A percentile compares a stretch with the other conserved stretches of the same genome.
These are phyloP conservation scores for Hypomontagnella monticulosa DNA, from an alignment of 495 filamentous ascomycete genomes.

Conservation along the genomic window DNA sequence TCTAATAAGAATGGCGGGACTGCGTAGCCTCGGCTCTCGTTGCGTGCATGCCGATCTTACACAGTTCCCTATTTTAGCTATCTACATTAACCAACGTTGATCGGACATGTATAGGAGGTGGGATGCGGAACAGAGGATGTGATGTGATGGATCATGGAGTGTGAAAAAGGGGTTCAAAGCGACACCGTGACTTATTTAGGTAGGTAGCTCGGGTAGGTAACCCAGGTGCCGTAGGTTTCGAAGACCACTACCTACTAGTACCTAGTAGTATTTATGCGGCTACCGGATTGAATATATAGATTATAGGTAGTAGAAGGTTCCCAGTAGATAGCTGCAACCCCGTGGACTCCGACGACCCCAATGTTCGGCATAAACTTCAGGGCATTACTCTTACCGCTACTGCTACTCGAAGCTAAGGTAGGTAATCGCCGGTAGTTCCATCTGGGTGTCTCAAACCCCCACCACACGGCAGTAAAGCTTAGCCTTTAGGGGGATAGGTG, in stretches of 20 bases:
- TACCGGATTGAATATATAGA: conserved; percentile 31
- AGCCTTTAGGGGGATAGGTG: conserved; percentile 25
- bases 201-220: not conserved
- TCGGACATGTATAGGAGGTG: too few species aligned
- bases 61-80: too few species aligned
- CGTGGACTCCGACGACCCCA: not conserved
- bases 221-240: too few species aligned
- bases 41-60: too few species aligned
- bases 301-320: conserved; percentile 5
- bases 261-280: conserved; percentile 8
- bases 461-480: conserved; percentile 22
- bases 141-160: too few species aligned
- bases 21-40: too few species aligned
- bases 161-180: not conserved
- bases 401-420: conserved; percentile 2
- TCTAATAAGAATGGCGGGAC: too few species aligned
- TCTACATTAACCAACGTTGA: too few species aligned
- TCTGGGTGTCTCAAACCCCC: conserved; percentile 17
- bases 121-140: too few species aligned
- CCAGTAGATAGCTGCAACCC: not conserved
- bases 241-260: too few species aligned
- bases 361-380: conserved; percentile 3
- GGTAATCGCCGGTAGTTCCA: conserved; percentile 33
- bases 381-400: not conserved
- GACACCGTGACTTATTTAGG: conserved; percentile 15